phyloP scores from a whole-genome alignment of 768 basidiomycete genomes.

The Suillus discolor region DNA sequence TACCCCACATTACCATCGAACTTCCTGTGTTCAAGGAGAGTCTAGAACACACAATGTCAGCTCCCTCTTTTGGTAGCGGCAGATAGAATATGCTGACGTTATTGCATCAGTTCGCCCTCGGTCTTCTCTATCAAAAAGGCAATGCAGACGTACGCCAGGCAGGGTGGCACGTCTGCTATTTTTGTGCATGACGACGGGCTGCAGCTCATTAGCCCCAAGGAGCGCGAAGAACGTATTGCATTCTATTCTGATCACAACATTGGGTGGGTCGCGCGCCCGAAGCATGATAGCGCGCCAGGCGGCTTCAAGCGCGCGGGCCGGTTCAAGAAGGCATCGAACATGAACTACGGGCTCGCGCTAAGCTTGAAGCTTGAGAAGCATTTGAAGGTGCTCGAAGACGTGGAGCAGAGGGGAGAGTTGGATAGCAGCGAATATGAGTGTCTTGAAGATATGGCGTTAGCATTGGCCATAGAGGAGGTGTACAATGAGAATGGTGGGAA shows the following conservation, averaged over 20 bases:
- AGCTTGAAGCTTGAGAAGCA: slow-evolving; percentile 54
- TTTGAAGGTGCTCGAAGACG: slow-evolving; percentile 37
- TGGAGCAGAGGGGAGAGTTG: slow-evolving; percentile 39
- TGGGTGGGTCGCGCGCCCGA: slow-evolving; percentile 83
- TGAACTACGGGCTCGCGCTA: slow-evolving; percentile 80
- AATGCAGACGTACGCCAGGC: slow-evolving; percentile 91
- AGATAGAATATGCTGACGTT: slow-evolving; percentile 19
- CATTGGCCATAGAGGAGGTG: slow-evolving; percentile 74
- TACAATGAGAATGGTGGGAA: slow-evolving; percentile 57
- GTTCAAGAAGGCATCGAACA: slow-evolving; percentile 91
- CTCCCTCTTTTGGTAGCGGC: neutral
- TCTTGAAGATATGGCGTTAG: slow-evolving; percentile 70
- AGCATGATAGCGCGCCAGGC: slow-evolving; percentile 59
- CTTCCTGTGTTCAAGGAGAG: slow-evolving; percentile 90
- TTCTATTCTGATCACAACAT: slow-evolving; percentile 82
- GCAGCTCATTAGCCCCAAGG: slow-evolving; percentile 62
- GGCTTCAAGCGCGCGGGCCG: slow-evolving; percentile 83
- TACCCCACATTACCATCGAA: slow-evolving; percentile 80
- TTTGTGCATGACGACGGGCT: slow-evolving; percentile 85
- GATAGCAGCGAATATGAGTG: slow-evolving; percentile 37
- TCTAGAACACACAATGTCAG: slow-evolving; percentile 78
- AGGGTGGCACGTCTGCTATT: slow-evolving; percentile 81
- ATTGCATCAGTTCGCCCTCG: slow-evolving; percentile 58
- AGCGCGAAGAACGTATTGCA: slow-evolving; percentile 63
- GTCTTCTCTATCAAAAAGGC: slow-evolving; percentile 81